Evolutionary conservation across 129 eudicot genomes (phyloP), one percentile per base, ranked within the genome.

Genomic region (Ambrosia trifida): DNA sequence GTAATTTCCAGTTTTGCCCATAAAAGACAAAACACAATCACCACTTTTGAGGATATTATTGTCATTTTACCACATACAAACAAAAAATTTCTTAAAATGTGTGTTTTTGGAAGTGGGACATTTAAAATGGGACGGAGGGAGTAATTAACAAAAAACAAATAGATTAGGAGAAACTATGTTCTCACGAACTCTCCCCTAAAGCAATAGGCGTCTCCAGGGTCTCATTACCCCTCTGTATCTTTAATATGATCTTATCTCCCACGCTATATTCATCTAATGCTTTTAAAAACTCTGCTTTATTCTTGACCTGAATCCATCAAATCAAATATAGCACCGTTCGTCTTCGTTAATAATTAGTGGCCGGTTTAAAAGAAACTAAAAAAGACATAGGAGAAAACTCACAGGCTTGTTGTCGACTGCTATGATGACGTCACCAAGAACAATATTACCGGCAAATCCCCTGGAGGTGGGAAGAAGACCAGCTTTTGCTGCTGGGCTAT

Each of bases 391-490:
- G 43, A 69, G 69, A 78, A 38, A 76, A 72, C 96, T 90, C 65
- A 95, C 99, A 44, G 94, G 94, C 79, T 85, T 95, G 65, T 76
- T 76, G 72, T 88, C 86, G 20, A 90, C 94, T 6, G 96, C 91
- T 74, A 82, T 59, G 51, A 95, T 83, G 43, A 90, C 78, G 74
- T 95, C 99, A 28, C 99, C 99, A 35, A 95, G 89, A 36, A 90
- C 85, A 76, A 95, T 95, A 51, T 95, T 95, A 57, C 99, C 99
- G 69, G 96, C 89, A 75, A 95, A 95, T 60, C 99, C 99, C 83
- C 99, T 84, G 32, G 94, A 79, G 16, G 94, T 95, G 36, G 99
- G 96, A 72, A 73, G 66, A 76, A 95, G 86, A 68, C 99, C 99
- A 40, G 81, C 84, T 78, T 77, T 90, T 64, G 99, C 94, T 61